Evolutionary conservation across 108 stramenopile species (phyloP).

Genomic region (Nitzschia putrida): DNA sequence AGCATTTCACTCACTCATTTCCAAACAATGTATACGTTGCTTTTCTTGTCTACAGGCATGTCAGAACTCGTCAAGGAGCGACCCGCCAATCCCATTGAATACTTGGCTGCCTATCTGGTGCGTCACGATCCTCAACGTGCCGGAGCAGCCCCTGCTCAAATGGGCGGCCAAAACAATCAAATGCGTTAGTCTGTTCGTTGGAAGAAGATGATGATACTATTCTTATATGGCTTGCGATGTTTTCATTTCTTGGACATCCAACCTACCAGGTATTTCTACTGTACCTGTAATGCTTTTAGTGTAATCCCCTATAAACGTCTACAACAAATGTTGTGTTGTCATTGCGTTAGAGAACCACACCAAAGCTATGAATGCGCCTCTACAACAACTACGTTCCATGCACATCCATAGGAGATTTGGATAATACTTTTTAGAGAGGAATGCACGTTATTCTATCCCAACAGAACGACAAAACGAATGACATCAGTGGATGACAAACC

Average conservation of each 20-base stretch:
- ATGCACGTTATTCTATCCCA: slow-evolving; percentile 11
- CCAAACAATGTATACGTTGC: too few species aligned
- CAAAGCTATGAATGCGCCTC: too few species aligned
- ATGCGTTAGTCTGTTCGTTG: neutral
- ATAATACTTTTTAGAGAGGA: neutral
- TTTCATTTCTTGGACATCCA: too few species aligned
- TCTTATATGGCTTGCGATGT: too few species aligned
- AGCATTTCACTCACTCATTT: neutral
- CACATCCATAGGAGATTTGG: neutral
- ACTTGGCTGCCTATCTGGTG: slow-evolving; percentile 93
- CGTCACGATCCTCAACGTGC: slow-evolving; percentile 91
- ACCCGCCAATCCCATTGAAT: slow-evolving; percentile 96
- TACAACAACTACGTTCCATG: too few species aligned
- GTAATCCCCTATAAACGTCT: too few species aligned
- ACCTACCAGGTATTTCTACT: too few species aligned
- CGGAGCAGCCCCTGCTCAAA: slow-evolving; percentile 5
- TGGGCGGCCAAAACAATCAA: slow-evolving; percentile 4
- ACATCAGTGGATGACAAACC: slow-evolving; percentile 22
- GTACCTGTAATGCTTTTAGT: too few species aligned
- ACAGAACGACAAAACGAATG: slow-evolving; percentile 1
- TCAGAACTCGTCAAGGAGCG: slow-evolving; percentile 98
- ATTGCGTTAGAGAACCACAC: too few species aligned
- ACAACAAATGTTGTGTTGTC: too few species aligned
- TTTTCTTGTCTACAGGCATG: slow-evolving; percentile 70
- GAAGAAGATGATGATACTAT: too few species aligned